Evolutionary conservation across 1,139 yeast genomes (phyloP), one percentile per base, ranked within the genome.

Genomic region (Scheffersomyces parashehatae): DNA sequence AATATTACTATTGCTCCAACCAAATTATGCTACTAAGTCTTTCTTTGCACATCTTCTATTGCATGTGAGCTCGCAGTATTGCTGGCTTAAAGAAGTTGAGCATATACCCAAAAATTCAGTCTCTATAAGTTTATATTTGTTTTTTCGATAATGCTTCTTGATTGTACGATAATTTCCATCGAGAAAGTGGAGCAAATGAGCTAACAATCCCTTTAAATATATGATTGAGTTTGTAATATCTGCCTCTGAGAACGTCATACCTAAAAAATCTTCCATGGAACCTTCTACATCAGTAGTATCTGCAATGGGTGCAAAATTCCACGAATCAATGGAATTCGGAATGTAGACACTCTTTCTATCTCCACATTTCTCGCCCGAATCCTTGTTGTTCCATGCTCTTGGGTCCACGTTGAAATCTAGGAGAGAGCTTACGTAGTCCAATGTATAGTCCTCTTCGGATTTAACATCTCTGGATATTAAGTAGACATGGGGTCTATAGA

Each of bases 311-410:
- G 8, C 34, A 16, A 31, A 31, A 31, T 12, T 11, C 60, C 61
- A 57, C 42, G 47, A 54, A 3, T 58, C 51, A 11, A 59, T 52
- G 20, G 60, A 53, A 42, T 58, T 58, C 1, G 63, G 63, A 8
- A 55, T 55, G 38, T 58, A 44, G 1, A 54, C 60, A 32, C 52
- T 52, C 39, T 54, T 56, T 3, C 60, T 60, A 44, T 57, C 62
- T 2, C 37, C 38, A 46, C 62, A 58, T 1, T 48, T 35, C 6
- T 44, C 35, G 7, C 8, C 26, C 2, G 8, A 8, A n/a, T 31
- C 15, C n/a, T 36, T 37, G 1, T 35, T 28, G n/a, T 41, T 36
- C 62, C 62, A 58, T 2, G 60, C 44, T 37, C 53, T 56, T 2
- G 61, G 50, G 20, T 46, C 43, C 10, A 58, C 47, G 40, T 54